Base-by-base conservation (phyloP, 768 basidiomycete genomes). In the Xerocomellus chrysenteron region DNA sequence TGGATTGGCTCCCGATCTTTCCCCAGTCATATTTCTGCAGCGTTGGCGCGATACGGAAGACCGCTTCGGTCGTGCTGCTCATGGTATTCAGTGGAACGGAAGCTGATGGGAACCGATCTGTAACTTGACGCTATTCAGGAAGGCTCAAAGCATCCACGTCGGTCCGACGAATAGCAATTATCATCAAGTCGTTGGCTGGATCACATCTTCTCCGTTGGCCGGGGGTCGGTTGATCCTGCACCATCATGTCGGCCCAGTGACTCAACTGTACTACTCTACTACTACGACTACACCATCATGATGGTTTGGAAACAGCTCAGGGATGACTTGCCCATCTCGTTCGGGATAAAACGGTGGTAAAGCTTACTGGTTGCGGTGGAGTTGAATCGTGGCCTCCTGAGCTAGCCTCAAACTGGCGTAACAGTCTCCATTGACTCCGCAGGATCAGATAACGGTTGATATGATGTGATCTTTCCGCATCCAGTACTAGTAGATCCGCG, bases 11-110 rank as follows among this genome's bases (percentile, higher is more conserved):
- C 4, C 96, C 96, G 16, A 83, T 75, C 76, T 91, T 94, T 19
- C 96, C 96, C 96, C 96, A 99, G 68, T 94, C 92, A 69, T 98
- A 98, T 58, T 85, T 81, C 69, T 98, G 94, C 1, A 85, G 82
- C 8, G 92, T 95, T 3, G 93, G 91, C 5, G 79, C 64, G 64
- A 98, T 81, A 71, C 87, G 90, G 77, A 97, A 94, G 16, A 93
- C 85, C 1, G 74, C 60, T 35, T 67, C 66, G 12, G 52, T 55
- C 24, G 61, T 50, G 50, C 56, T 60, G 41, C 47, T 61, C 73
- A 71, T 74, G 21, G 62, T 57, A 30, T 24, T 41, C 4, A 19
- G 44, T 50, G 37, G 33, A 40, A 46, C 24, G 4, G 28, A 43
- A 26, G 43, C 6, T 24, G 45, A 52, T 39, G 13, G 28, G 17